Percentiles rank a stretch among this genome's conserved stretches.
phyloP scores from a whole-genome alignment of 192 early-diverging fungal genomes.

The Coemansia umbellata region DNA sequence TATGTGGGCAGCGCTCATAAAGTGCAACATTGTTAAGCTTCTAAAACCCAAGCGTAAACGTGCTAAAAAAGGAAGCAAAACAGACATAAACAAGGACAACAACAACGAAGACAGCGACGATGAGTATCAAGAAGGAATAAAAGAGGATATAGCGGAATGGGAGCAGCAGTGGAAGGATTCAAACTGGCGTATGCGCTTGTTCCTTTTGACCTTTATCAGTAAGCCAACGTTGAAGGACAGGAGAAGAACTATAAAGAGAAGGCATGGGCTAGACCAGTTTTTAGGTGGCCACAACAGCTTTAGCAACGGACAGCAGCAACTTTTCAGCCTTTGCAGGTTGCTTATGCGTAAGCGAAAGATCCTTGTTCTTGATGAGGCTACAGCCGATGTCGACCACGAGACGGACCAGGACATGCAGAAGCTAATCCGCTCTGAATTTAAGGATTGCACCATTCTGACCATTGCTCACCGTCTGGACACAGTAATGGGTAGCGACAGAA shows the following conservation, averaged over 20 bases:
- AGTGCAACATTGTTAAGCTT: constrained; percentile 7
- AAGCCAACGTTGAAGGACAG: neutral
- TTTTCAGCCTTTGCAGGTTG: constrained; percentile 60
- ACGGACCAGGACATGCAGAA: constrained; percentile 22
- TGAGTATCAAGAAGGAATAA: constrained; percentile 50
- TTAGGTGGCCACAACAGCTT: constrained; percentile 11
- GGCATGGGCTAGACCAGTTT: constrained; percentile 6
- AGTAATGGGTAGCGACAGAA: constrained; percentile 61
- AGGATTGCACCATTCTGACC: constrained; percentile 50
- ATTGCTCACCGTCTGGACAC: constrained; percentile 76
- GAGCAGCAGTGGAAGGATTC: neutral
- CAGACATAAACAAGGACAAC: constrained; percentile 1
- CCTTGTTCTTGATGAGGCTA: constrained; percentile 68
- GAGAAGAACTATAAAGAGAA: neutral
- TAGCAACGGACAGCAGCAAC: constrained; percentile 57
- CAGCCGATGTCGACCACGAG: constrained; percentile 56
- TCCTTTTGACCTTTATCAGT: constrained; percentile 4
- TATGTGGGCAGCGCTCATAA: constrained; percentile 62
- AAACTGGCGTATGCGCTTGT: constrained; percentile 2
- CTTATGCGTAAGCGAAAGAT: constrained; percentile 54
- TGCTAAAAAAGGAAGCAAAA: constrained; percentile 4
- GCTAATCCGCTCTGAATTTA: constrained; percentile 53
- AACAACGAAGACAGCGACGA: constrained; percentile 20
- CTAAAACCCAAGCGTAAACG: constrained; percentile 2
- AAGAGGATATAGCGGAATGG: constrained; percentile 32